phyloP scores from a whole-genome alignment of 371 early-diverging fungal species.

The Mortierella sp. region DNA sequence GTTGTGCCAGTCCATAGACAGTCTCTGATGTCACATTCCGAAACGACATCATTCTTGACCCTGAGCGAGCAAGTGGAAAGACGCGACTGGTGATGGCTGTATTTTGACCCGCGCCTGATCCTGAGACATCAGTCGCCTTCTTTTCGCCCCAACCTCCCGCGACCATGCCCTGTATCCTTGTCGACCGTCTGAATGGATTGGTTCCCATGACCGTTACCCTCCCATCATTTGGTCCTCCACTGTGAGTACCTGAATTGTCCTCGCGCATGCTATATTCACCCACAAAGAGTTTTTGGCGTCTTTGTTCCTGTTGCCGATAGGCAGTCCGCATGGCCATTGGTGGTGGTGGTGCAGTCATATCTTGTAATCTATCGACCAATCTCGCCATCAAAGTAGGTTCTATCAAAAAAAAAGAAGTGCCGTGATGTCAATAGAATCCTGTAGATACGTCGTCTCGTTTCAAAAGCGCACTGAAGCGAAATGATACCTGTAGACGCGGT shows the following conservation, averaged over 20 bases:
- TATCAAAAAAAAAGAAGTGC: neutral
- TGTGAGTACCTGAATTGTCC: neutral
- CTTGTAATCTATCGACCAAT: constrained; percentile 41
- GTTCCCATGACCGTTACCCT: constrained; percentile 30
- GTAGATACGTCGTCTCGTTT: no score
- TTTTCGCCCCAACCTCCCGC: constrained; percentile 38
- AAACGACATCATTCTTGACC: constrained; percentile 11
- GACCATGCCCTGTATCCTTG: constrained; percentile 23
- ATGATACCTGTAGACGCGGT: constrained; percentile 13
- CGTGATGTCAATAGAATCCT: neutral
- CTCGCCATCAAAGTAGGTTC: constrained; percentile 38
- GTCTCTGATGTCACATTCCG: constrained; percentile 23
- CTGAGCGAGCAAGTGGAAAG: constrained; percentile 12
- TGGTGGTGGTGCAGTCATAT: constrained; percentile 46
- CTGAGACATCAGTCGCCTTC: neutral
- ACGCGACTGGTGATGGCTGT: constrained; percentile 6
- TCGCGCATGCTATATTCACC: constrained; percentile 46
- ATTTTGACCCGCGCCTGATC: neutral
- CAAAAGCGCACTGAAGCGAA: neutral
- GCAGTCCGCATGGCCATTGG: constrained; percentile 44
- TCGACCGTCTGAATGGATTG: constrained; percentile 36
- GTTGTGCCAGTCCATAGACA: constrained; percentile 39
- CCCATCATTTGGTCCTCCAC: constrained; percentile 4
- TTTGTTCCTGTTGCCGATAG: constrained; percentile 39
- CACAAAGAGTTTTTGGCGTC: constrained; percentile 49